Conservation (phyloP, 2,329 filamentous ascomycete genomes). For the Gliomastix tumulicola region DNA sequence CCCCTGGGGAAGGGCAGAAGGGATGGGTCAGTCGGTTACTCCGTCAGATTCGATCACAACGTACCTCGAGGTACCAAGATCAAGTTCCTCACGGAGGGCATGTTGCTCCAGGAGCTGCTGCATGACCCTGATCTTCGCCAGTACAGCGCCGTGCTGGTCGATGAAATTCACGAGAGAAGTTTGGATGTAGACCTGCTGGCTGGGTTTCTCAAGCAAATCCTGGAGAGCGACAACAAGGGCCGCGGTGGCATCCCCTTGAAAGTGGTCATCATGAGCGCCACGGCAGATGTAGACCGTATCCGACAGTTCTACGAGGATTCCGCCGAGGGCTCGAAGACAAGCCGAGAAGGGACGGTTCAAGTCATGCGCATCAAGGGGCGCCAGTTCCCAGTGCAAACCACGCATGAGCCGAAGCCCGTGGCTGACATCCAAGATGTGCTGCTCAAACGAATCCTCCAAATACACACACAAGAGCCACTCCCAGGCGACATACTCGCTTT, state of each 20-base stretch:
- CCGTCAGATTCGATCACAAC: conserved; percentile 87
- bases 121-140: conserved; percentile 73
- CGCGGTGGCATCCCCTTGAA: conserved; percentile 72
- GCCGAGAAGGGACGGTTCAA: conserved; percentile 18
- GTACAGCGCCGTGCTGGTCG: conserved; percentile 87
- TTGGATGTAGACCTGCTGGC: conserved; percentile 88
- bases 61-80: conserved; percentile 76
- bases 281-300: conserved; percentile 78
- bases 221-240: conserved; percentile 54
- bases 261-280: conserved; percentile 94
- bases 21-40: conserved; percentile 71
- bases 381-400: conserved; percentile 75
- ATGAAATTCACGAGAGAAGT: conserved; percentile 95
- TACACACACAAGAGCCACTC: conserved; percentile 82
- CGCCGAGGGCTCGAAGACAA: no score
- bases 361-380: conserved; percentile 71
- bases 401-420: conserved; percentile 67
- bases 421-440: conserved; percentile 77
- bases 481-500: conserved; percentile 93
- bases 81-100: conserved; percentile 94
- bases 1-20: conserved; percentile 33
- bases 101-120: conserved; percentile 89
- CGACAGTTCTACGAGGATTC: conserved; percentile 62
- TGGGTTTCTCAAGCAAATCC: conserved; percentile 78
- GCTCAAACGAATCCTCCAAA: conserved; percentile 74